Evolutionary conservation across 1,139 yeast species (phyloP).

Genomic region (Hemisphaericaspora xylofermentans): DNA sequence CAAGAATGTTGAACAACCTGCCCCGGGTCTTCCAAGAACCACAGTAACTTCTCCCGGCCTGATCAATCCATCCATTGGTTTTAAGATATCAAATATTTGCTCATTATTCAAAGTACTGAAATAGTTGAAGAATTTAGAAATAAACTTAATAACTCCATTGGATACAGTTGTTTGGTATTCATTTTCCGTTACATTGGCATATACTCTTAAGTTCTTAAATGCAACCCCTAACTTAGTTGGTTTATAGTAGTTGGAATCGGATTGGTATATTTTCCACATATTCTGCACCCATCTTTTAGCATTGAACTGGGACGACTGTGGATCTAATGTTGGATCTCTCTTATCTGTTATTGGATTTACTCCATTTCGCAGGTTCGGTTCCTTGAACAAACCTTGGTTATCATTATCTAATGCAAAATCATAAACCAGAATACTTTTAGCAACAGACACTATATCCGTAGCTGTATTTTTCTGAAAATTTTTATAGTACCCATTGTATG

Average conservation of each 20-base stretch:
- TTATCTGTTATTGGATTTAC: conserved; percentile 14
- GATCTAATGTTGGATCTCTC: conserved; percentile 14
- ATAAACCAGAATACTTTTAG: not conserved
- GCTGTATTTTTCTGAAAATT: conserved; percentile 11
- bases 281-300: conserved; percentile 61
- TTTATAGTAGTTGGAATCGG: conserved; percentile 65
- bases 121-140: conserved; percentile 9
- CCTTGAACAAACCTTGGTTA: not conserved
- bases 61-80: conserved; percentile 33
- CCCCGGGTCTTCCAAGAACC: conserved; percentile 80
- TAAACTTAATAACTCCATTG: conserved; percentile 40
- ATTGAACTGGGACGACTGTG: conserved; percentile 10
- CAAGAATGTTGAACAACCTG: conserved; percentile 79
- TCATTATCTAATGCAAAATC: not conserved
- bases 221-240: conserved; percentile 67
- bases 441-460: not conserved
- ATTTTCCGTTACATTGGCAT: conserved; percentile 72
- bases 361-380: conserved; percentile 5
- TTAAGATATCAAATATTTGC: conserved; percentile 27
- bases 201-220: conserved; percentile 65
- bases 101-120: conserved; percentile 33
- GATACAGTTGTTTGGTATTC: conserved; percentile 74
- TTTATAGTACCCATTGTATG: conserved; percentile 14
- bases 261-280: conserved; percentile 52
- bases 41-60: conserved; percentile 72